A percentile compares a stretch with the other conserved stretches of the same genome.
phyloP scores from a whole-genome alignment of 192 early-diverging fungal species.

The Allomyces javanicus region DNA sequence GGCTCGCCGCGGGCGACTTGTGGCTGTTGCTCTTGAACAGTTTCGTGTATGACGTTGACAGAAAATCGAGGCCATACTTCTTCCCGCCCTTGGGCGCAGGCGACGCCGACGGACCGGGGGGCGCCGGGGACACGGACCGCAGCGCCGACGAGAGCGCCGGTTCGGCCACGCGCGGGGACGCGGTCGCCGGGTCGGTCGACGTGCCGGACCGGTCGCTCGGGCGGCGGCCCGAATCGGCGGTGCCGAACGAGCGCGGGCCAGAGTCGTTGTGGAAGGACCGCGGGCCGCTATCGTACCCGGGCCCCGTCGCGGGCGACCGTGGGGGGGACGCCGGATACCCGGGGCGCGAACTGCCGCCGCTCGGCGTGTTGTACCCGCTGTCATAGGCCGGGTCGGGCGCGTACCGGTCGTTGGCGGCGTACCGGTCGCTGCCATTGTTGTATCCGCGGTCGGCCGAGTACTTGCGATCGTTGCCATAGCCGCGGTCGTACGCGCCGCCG shows the following conservation, averaged over 20 bases:
- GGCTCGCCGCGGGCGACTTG: not conserved
- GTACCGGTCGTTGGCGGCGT: not conserved
- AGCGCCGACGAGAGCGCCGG: too few relatives aligned
- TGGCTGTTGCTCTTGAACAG: not conserved
- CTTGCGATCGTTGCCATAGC: not conserved
- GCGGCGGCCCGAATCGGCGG: not conserved
- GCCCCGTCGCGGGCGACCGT: too few relatives aligned
- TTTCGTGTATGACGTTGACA: not conserved
- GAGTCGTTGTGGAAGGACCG: too few relatives aligned
- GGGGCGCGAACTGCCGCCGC: too few relatives aligned
- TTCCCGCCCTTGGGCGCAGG: not conserved
- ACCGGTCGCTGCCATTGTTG: not conserved
- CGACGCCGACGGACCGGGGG: not conserved
- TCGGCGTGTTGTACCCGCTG: too few relatives aligned
- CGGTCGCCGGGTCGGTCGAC: not conserved
- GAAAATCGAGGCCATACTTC: not conserved
- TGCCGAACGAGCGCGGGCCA: too few relatives aligned
- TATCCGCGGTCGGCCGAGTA: not conserved
- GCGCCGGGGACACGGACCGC: too few relatives aligned
- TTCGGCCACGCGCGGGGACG: not conserved
- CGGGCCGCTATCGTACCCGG: too few relatives aligned
- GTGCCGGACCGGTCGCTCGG: not conserved
- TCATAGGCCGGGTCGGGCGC: too few relatives aligned
- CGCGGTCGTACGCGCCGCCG: not conserved
- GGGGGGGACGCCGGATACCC: too few relatives aligned